phyloP scores from a whole-genome alignment of 345 rosid genomes.

The Acer saccharum region DNA sequence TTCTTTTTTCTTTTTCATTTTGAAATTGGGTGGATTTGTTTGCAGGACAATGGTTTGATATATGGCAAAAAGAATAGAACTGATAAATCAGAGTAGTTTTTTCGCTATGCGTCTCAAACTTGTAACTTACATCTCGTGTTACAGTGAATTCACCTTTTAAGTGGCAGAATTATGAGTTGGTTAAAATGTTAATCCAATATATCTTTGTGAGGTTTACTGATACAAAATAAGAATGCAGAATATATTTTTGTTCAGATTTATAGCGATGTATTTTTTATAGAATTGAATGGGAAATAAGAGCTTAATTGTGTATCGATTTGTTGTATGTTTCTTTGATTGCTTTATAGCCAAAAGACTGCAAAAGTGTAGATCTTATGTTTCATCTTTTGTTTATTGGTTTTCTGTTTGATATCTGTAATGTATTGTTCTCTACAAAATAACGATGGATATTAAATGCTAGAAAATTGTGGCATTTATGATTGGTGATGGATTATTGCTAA shows the following conservation, averaged over 20 bases:
- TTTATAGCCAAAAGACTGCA: background rate
- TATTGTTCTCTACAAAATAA: background rate
- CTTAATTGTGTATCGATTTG: background rate
- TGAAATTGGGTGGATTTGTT: background rate
- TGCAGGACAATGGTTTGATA: conserved; percentile 72
- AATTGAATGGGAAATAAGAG: conserved; percentile 5
- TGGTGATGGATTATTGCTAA: background rate
- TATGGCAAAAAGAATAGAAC: conserved; percentile 59
- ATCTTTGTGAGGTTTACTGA: background rate
- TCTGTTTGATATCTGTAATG: too few species aligned
- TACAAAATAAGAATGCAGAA: background rate
- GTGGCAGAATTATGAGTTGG: background rate
- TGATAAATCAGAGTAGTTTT: conserved; percentile 31
- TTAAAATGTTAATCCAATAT: background rate
- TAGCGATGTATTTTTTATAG: background rate
- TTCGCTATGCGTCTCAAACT: conserved; percentile 1
- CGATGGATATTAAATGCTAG: background rate
- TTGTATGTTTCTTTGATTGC: background rate
- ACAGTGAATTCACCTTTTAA: conserved; percentile 1
- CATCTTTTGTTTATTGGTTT: background rate
- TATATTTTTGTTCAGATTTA: background rate
- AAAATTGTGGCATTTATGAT: background rate
- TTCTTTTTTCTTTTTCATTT: background rate
- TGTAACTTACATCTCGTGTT: conserved; percentile 22
- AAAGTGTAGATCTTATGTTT: background rate